Base-by-base conservation (phyloP, 2,329 filamentous ascomycete genomes). In the Fusarium pininemorale region DNA sequence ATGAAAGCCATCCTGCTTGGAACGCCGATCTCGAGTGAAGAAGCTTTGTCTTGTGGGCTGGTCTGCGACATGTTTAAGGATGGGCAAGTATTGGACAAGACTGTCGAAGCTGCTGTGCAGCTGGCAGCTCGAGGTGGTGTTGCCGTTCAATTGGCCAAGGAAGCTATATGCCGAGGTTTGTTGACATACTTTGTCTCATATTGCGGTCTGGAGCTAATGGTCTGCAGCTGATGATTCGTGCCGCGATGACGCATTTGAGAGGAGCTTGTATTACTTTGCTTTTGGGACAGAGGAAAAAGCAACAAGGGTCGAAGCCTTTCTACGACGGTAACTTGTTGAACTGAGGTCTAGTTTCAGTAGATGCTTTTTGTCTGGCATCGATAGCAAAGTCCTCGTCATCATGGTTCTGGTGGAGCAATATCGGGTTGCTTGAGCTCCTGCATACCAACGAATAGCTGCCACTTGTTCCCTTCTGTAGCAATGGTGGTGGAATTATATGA, bases 261-360 rank as follows among this genome's bases (percentile, higher is more conserved):
- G 81, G 56, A 75, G 77, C 57, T 70, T 83, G 37, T 83, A 83
- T 66, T 82, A 82, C 62, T 76, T 78, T 55, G 80, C 82, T 39
- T 82, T 83, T 74, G 78, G 78, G 6, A 80, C 75, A n/a, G 62
- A 71, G 32, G 44, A 66, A 59, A 73, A 70, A 54, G 60, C 42
- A 61, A 66, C 63, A 41, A 70, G 56, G 22, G 53, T 68, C 28
- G 61, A 59, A 42, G 53, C 30, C 28, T 60, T 58, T 56, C 42
- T 64, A 13, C 30, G 42, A 42, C 44, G 28, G 56, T 30, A 44
- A 55, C n/a, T 47, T 39, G 30, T 51, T 38, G 26, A 42, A 11
- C 28, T 10, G 22, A 7, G 22, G 39, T 12, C 50, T 42, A 42
- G 62, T 54, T 45, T 47, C 24, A 22, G 45, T 30, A 57, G 51